These are phyloP conservation scores for Eutrema yunnanense DNA, from an alignment of 345 rosid species.

Conservation along the genomic window DNA sequence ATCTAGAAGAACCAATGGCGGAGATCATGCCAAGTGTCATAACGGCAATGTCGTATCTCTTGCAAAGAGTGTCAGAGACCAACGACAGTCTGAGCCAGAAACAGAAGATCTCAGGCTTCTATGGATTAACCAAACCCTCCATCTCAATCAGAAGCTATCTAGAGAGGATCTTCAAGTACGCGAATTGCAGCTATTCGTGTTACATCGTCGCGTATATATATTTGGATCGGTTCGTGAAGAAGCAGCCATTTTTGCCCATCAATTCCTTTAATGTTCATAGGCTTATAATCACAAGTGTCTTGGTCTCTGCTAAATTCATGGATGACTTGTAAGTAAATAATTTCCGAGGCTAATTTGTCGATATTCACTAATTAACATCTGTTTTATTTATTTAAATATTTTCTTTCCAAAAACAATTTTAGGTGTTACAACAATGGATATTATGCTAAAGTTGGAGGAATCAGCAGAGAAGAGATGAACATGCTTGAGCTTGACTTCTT, in stretches of 20 bases:
- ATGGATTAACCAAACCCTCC: slow-evolving; percentile 50
- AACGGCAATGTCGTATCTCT: slow-evolving; percentile 48
- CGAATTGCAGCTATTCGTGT: slow-evolving; percentile 72
- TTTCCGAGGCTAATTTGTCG: not conserved
- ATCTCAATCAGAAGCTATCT: slow-evolving; percentile 62
- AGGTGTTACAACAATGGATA: slow-evolving; percentile 62
- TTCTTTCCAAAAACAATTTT: not conserved
- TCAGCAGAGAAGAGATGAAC: slow-evolving; percentile 66
- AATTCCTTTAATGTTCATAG: slow-evolving; percentile 64
- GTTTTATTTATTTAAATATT: not conserved
- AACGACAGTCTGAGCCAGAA: slow-evolving; percentile 46
- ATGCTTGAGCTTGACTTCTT: slow-evolving; percentile 70
- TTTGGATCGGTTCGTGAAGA: slow-evolving; percentile 58
- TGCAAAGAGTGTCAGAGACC: slow-evolving; percentile 48
- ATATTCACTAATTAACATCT: not conserved
- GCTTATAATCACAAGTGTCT: slow-evolving; percentile 63
- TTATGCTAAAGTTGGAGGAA: slow-evolving; percentile 69
- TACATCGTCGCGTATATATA: slow-evolving; percentile 72
- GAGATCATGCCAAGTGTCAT: slow-evolving; percentile 46
- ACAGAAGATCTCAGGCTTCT: slow-evolving; percentile 47
- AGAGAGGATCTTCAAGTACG: slow-evolving; percentile 67
- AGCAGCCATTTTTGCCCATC: slow-evolving; percentile 50
- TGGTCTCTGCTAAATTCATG: slow-evolving; percentile 81
- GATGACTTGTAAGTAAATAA: slow-evolving; percentile 64
- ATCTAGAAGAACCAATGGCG: slow-evolving; percentile 15